phyloP scores from a whole-genome alignment of 1,284 basidiomycete species.

The Pyrrhoderma noxium region DNA sequence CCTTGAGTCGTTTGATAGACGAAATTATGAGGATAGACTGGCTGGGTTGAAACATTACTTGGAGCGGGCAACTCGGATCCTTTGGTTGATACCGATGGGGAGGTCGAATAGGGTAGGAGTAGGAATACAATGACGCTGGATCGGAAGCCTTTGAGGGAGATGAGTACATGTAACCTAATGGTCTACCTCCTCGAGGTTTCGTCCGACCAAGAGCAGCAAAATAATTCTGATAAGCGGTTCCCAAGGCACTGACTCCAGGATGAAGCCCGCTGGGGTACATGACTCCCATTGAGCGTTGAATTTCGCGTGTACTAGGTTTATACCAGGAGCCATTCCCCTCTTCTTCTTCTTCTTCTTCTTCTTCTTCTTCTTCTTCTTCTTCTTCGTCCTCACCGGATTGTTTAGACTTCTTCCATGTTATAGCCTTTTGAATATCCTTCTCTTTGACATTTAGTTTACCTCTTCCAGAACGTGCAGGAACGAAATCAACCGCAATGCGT shows the following conservation, averaged over 20 bases:
- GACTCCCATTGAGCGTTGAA: constrained; percentile 1
- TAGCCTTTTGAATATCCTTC: not conserved
- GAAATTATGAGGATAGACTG: constrained; percentile 1
- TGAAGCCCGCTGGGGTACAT: not conserved
- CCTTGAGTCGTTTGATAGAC: not conserved
- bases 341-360: not conserved
- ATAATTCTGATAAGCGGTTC: not conserved
- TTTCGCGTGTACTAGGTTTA: not conserved
- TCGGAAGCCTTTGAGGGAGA: not conserved
- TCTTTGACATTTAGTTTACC: not conserved
- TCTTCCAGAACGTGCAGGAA: not conserved
- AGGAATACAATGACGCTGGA: not conserved
- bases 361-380: not conserved
- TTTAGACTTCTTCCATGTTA: not conserved
- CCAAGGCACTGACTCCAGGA: not conserved
- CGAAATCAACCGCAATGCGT: constrained; percentile 7
- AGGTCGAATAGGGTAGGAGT: not conserved
- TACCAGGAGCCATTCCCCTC: constrained; percentile 10
- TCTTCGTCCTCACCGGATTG: not conserved
- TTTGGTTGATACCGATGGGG: constrained; percentile 1
- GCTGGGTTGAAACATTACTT: not conserved
- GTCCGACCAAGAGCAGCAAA: not conserved
- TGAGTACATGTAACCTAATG: constrained; percentile 15
- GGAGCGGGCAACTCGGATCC: not conserved
- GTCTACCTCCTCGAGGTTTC: not conserved